Conservation (phyloP, 768 basidiomycete species). For the Favolaschia claudopus region DNA sequence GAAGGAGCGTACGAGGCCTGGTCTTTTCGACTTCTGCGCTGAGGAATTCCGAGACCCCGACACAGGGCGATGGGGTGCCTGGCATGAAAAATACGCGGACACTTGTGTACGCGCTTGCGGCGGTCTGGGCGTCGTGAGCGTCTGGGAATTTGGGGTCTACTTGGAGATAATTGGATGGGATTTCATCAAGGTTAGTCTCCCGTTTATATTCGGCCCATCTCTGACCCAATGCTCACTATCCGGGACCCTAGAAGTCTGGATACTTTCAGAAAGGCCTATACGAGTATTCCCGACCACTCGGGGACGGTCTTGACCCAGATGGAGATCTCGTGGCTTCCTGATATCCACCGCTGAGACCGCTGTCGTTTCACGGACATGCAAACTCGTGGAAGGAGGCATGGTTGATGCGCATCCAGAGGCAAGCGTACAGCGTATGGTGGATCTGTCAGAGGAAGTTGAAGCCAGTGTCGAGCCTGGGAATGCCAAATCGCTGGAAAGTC, state of each 20-base stretch:
- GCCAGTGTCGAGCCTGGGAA: constrained; percentile 71
- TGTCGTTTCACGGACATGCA: constrained; percentile 77
- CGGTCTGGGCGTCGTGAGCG: constrained; percentile 83
- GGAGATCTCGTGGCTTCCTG: constrained; percentile 88
- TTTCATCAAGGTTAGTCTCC: constrained; percentile 71
- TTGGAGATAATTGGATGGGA: constrained; percentile 90
- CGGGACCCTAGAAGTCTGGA: constrained; percentile 69
- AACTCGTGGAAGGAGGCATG: constrained; percentile 78
- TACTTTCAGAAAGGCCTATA: constrained; percentile 76
- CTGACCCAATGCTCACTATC: constrained; percentile 20
- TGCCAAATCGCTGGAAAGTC: constrained; percentile 73
- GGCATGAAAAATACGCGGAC: constrained; percentile 81
- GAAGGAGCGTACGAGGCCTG: constrained; percentile 53
- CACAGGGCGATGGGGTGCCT: constrained; percentile 68
- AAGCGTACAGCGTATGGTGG: constrained; percentile 68
- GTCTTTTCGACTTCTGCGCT: constrained; percentile 84
- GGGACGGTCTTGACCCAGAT: constrained; percentile 69
- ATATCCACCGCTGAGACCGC: constrained; percentile 85
- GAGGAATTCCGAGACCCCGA: constrained; percentile 85
- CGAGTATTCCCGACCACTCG: constrained; percentile 71
- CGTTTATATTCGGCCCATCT: neutral
- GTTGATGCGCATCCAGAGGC: constrained; percentile 81
- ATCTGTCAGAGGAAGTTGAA: constrained; percentile 84
- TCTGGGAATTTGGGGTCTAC: constrained; percentile 96
- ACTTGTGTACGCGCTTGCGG: constrained; percentile 93